phyloP scores from a whole-genome alignment of 208 protist species.

The Trypanosoma avium region DNA sequence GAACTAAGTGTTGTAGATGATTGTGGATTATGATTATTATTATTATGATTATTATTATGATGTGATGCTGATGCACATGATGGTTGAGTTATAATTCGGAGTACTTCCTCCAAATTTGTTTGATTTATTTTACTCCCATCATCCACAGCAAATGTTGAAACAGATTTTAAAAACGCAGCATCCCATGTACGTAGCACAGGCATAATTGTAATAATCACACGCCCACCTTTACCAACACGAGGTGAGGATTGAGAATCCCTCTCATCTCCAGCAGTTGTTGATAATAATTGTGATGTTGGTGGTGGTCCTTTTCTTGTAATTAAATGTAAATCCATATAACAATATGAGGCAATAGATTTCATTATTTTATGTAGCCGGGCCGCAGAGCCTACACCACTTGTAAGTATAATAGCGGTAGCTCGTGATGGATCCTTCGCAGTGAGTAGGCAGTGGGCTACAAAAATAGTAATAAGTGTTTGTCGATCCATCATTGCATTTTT shows the following conservation, averaged over 20 bases:
- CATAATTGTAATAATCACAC: conserved; percentile 24
- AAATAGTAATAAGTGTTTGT: conserved; percentile 42
- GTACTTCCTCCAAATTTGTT: conserved; percentile 20
- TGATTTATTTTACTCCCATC: conserved; percentile 11
- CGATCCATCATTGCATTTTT: conserved; percentile 37
- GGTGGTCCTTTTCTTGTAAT: conserved; percentile 4
- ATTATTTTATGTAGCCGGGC: conserved; percentile 19
- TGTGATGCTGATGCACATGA: conserved; percentile 31
- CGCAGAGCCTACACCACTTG: conserved; percentile 28
- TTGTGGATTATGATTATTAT: too few relatives aligned
- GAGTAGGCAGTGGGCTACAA: conserved; percentile 57
- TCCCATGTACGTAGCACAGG: conserved; percentile 18
- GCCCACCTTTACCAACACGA: neutral
- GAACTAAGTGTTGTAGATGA: neutral
- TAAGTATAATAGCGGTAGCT: conserved; percentile 33
- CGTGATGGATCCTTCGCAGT: conserved; percentile 18
- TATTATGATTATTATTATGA: too few relatives aligned
- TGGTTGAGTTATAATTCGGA: conserved; percentile 9
- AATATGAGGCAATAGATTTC: conserved; percentile 14
- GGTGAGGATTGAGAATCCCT: neutral
- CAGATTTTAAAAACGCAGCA: conserved; percentile 7
- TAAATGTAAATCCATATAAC: conserved; percentile 10
- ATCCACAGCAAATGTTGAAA: conserved; percentile 24
- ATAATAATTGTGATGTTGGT: neutral
- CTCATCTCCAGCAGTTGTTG: conserved; percentile 8